Base-by-base conservation (phyloP, 176 grass and related monocot genomes). In the Oryza glumipatula region DNA sequence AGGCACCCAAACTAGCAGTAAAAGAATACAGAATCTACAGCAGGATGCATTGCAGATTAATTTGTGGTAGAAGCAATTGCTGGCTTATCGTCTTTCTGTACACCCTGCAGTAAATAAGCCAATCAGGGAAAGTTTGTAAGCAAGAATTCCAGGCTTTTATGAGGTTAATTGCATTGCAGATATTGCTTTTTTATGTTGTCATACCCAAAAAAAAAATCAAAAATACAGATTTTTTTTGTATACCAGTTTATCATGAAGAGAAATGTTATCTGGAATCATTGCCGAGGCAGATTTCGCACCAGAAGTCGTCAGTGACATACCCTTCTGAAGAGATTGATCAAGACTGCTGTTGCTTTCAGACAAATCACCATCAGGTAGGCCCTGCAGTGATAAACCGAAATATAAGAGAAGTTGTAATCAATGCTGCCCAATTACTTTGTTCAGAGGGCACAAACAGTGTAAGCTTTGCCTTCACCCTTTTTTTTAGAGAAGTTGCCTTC, bases 191-290 rank as follows among this genome's bases (percentile, higher is more conserved):
- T 10, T 52, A 52, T 52, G 12, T 15, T 17, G 49, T 17, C 14
- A 52, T 16, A 52, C 35, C 48, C 28, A 28, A 28, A 11, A 10
- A 52, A 17, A 52, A 52, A 52, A 16, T 0, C 15, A 4, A 4
- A 52, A 58, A 58, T 16, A 58, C 5, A 21, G 52, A 56, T 12
- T 15, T 44, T 3, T 44, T 36, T 1, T 45, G 41, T 64, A 60
- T 85, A 77, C 83, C 83, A 32, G 15, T n/a, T 70, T 74, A 56
- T 70, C 76, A 16, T 60, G 65, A 85, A 77, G 65, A 48, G 41
- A 43, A 30, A n/a, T 70, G 63, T n/a, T 76, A 7, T 76, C 7
- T 11, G 72, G 33, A 32, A 48, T 11, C 23, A 60, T 22, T 75
- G 60, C 44, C 61, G 65, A 63, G 28, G 16, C 61, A 84, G 72